phyloP scores from a whole-genome alignment of 225 moss, liverwort and hornwort species.

The Bryoerythrophyllum caledonicum region DNA sequence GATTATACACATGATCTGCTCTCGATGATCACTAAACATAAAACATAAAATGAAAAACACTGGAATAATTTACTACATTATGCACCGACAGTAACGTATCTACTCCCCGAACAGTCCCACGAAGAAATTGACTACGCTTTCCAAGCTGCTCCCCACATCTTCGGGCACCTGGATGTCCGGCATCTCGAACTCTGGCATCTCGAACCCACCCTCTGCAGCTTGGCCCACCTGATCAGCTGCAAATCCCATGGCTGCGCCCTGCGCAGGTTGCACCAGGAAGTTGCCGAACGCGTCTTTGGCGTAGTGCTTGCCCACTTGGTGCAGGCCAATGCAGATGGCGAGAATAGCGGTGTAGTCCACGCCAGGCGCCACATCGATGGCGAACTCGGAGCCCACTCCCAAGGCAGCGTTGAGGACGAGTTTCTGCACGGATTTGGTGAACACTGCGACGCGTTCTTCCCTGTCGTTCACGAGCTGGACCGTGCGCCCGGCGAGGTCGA shows the following conservation, averaged over 20 bases:
- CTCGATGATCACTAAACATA: background rate
- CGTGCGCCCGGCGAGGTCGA: conserved; percentile 44
- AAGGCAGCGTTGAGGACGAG: conserved; percentile 47
- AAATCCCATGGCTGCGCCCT: conserved; percentile 30
- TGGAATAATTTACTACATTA: conserved; percentile 18
- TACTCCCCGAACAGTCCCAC: conserved; percentile 18
- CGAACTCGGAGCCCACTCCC: conserved; percentile 55
- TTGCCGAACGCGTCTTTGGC: conserved; percentile 44
- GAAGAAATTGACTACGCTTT: conserved; percentile 25
- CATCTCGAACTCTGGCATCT: conserved; percentile 1
- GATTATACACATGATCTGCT: background rate
- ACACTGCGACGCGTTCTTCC: conserved; percentile 48
- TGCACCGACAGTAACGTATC: background rate
- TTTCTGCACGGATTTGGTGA: conserved; percentile 41
- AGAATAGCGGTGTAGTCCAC: conserved; percentile 59
- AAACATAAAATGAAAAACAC: background rate
- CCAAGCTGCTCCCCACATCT: conserved; percentile 4
- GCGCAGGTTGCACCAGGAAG: conserved; percentile 33
- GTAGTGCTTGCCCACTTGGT: conserved; percentile 53
- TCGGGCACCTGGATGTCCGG: conserved; percentile 20
- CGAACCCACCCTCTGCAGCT: background rate
- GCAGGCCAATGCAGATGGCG: conserved; percentile 53
- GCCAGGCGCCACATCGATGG: conserved; percentile 58
- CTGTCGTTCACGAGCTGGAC: conserved; percentile 47
- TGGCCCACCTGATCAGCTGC: background rate